Percentiles rank a stretch among this genome's conserved stretches.
These are phyloP conservation scores for Haplosporangium gracile DNA, from an alignment of 192 early-diverging fungal genomes.

Conservation along the genomic window DNA sequence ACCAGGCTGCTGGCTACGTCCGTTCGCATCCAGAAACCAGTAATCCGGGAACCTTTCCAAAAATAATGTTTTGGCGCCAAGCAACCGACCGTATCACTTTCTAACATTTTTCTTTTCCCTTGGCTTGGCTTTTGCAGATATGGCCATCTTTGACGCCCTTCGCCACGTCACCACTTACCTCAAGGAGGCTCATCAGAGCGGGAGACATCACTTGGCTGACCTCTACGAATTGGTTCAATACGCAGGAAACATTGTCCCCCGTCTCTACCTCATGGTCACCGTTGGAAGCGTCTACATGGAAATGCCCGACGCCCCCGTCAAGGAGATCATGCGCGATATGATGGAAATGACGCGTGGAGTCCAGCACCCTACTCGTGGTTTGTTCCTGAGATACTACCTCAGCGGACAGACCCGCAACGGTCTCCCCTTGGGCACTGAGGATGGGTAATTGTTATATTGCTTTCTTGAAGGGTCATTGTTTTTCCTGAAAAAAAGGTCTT, in stretches of 20 bases:
- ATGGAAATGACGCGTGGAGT: constrained; percentile 99
- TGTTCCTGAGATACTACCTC: constrained; percentile 97
- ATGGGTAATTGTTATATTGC: constrained; percentile 58
- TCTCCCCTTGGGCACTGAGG: constrained; percentile 81
- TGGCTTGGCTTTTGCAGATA: constrained; percentile 69
- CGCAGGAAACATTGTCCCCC: constrained; percentile 98
- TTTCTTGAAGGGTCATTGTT: neutral
- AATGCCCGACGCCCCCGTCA: constrained; percentile 90
- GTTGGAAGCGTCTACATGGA: constrained; percentile 98
- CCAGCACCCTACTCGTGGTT: constrained; percentile 97
- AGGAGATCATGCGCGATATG: constrained; percentile 99
- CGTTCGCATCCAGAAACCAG: neutral
- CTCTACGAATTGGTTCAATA: constrained; percentile 99
- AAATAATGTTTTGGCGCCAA: neutral
- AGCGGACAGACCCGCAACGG: constrained; percentile 96
- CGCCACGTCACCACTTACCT: constrained; percentile 93
- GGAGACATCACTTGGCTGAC: constrained; percentile 88
- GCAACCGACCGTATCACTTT: neutral
- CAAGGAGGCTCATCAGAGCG: constrained; percentile 89
- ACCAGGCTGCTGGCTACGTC: neutral
- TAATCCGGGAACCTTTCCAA: neutral
- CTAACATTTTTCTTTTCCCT: neutral
- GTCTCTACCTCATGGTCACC: constrained; percentile 99
- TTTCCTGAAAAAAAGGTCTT: neutral
- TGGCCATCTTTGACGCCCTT: constrained; percentile 98